Percentiles rank a stretch among this genome's conserved stretches.
These are phyloP conservation scores for Metschnikowia gelsemii DNA, from an alignment of 805 yeast genomes.

Conservation along the genomic window DNA sequence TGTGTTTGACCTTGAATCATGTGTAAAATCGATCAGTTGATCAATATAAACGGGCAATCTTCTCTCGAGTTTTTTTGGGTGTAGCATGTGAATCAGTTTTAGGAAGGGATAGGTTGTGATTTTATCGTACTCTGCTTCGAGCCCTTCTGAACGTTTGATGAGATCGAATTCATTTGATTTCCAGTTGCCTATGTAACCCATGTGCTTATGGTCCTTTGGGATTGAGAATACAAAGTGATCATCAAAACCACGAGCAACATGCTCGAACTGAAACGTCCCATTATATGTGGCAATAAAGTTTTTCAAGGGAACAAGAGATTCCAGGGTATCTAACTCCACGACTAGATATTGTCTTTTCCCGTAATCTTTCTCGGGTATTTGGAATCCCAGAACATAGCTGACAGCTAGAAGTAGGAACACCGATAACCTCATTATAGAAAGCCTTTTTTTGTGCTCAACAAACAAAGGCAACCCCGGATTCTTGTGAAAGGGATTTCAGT, in stretches of 20 bases:
- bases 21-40: conserved; percentile 4
- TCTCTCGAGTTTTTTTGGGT: conserved; percentile 51
- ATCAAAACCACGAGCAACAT: conserved; percentile 58
- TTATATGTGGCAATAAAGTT: conserved; percentile 42
- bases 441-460: background rate
- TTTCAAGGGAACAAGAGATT: conserved; percentile 24
- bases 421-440: conserved; percentile 12
- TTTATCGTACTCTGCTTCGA: conserved; percentile 27
- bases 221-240: conserved; percentile 68
- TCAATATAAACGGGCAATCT: conserved; percentile 55
- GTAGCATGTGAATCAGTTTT: conserved; percentile 53
- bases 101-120: conserved; percentile 31
- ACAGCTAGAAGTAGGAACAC: conserved; percentile 10
- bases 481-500: too few relatives aligned
- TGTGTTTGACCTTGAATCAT: background rate
- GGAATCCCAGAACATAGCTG: conserved; percentile 12
- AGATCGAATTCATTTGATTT: conserved; percentile 28
- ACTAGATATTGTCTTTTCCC: conserved; percentile 56
- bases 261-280: conserved; percentile 51
- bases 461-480: background rate
- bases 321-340: conserved; percentile 48
- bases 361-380: conserved; percentile 44
- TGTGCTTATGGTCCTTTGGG: conserved; percentile 37
- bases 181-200: conserved; percentile 35
- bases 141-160: conserved; percentile 31